Evolutionary conservation across 2,329 filamentous ascomycete genomes (phyloP).

Genomic region (Alternaria solani): DNA sequence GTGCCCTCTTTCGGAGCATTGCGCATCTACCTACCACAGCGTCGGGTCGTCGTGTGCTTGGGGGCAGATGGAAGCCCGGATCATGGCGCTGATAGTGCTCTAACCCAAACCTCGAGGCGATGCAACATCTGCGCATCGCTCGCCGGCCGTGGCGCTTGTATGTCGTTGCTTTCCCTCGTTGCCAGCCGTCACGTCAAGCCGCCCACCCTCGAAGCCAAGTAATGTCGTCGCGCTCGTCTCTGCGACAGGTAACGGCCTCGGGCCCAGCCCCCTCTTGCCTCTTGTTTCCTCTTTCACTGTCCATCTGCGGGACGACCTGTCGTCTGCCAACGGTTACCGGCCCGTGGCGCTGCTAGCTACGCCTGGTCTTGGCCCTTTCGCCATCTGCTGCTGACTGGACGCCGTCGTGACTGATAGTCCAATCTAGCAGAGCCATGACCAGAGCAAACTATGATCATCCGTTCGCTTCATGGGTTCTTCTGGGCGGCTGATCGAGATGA

Average conservation of each 20-base stretch:
- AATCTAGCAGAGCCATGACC: conserved; percentile 32
- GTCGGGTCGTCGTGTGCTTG: conserved; percentile 40
- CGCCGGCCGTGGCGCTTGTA: conserved; percentile 30
- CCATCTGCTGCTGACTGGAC: conserved; percentile 39
- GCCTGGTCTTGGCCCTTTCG: conserved; percentile 33
- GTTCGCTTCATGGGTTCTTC: conserved; percentile 50
- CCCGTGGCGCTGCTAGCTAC: conserved; percentile 42
- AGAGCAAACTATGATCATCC: conserved; percentile 47
- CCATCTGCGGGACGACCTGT: conserved; percentile 34
- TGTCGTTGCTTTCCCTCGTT: conserved; percentile 22
- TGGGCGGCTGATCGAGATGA: conserved; percentile 50
- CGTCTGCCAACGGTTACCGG: conserved; percentile 42
- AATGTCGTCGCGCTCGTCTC: conserved; percentile 27
- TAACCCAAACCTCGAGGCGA: conserved; percentile 34
- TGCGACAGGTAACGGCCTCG: conserved; percentile 49
- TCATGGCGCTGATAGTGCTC: conserved; percentile 39
- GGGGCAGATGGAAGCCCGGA: conserved; percentile 36
- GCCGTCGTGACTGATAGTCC: conserved; percentile 35
- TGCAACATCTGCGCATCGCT: conserved; percentile 39
- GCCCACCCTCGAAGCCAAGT: conserved; percentile 25
- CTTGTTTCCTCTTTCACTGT: conserved; percentile 24
- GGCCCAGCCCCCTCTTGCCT: conserved; percentile 23
- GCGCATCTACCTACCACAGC: conserved; percentile 43
- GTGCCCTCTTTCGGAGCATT: conserved; percentile 47
- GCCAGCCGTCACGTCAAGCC: conserved; percentile 18